Conservation (phyloP, 2,329 filamentous ascomycete species). For the Plenodomus tracheiphilus region DNA sequence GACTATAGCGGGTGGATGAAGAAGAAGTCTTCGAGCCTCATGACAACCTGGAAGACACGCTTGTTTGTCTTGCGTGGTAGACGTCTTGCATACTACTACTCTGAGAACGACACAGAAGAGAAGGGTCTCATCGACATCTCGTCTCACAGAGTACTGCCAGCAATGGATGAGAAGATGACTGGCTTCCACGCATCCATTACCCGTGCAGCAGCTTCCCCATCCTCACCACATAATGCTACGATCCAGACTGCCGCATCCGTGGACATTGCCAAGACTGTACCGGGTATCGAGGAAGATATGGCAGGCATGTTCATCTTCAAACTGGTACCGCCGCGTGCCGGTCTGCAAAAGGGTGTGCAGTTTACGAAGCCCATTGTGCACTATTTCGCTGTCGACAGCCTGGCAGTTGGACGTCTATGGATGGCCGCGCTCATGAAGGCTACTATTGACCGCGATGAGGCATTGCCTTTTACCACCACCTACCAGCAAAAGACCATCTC, state of each 20-base stretch:
- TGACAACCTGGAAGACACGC: conserved; percentile 96
- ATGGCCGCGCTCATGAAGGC: conserved; percentile 99
- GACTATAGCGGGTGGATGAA: conserved; percentile 99
- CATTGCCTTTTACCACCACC: conserved; percentile 78
- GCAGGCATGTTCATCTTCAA: conserved; percentile 93
- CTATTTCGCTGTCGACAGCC: conserved; percentile 93
- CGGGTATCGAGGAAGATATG: conserved; percentile 50
- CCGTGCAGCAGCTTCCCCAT: conserved; percentile 73
- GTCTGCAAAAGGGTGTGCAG: conserved; percentile 86
- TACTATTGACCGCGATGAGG: conserved; percentile 88
- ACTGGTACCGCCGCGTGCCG: conserved; percentile 84
- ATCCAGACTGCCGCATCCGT: conserved; percentile 46
- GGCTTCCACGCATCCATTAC: conserved; percentile 91
- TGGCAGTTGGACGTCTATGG: conserved; percentile 88
- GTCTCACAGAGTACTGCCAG: conserved; percentile 92
- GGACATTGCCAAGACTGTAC: conserved; percentile 38
- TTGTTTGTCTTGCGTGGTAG: conserved; percentile 94
- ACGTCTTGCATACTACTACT: conserved; percentile 93
- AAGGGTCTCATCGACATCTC: conserved; percentile 97
- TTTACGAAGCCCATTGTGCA: conserved; percentile 98
- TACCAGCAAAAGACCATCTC: conserved; percentile 98
- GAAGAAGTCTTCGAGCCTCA: conserved; percentile 93
- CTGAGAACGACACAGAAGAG: conserved; percentile 87
- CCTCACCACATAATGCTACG: conserved; percentile 53
- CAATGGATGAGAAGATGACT: conserved; percentile 87